Evolutionary conservation across 495 filamentous ascomycete species (phyloP).

Genomic region (Saxophila tyrrhenica): DNA sequence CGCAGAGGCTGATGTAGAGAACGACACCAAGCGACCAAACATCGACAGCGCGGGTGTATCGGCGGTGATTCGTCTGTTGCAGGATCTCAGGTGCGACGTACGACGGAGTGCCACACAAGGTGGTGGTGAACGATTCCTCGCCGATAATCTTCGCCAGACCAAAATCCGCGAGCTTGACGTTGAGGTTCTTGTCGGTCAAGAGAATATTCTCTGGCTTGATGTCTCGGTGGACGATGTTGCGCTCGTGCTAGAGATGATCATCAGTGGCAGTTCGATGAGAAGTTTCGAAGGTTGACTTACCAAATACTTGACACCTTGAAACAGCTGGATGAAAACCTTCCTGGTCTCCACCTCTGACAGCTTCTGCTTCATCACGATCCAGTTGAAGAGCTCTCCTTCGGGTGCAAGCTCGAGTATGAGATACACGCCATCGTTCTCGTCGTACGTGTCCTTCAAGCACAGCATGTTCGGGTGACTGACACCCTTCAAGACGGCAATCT

Average conservation of each 20-base stretch:
- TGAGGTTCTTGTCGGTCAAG: constrained; percentile 66
- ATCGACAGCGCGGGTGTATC: constrained; percentile 92
- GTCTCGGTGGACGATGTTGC: constrained; percentile 94
- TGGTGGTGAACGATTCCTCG: constrained; percentile 96
- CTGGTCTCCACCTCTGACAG: constrained; percentile 72
- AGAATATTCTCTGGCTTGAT: constrained; percentile 99
- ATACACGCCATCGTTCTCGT: constrained; percentile 83
- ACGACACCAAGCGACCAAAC: constrained; percentile 96
- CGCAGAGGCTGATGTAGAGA: constrained; percentile 97
- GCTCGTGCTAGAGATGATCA: constrained; percentile 65
- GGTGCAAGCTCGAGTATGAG: constrained; percentile 82
- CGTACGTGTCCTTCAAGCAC: constrained; percentile 90
- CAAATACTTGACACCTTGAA: constrained; percentile 88
- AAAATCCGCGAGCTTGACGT: constrained; percentile 92
- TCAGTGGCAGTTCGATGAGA: constrained; percentile 2
- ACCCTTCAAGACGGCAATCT: constrained; percentile 91
- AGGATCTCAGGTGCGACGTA: constrained; percentile 94
- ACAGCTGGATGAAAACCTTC: constrained; percentile 81
- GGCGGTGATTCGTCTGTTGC: constrained; percentile 59
- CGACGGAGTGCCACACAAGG: constrained; percentile 79
- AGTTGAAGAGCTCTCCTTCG: constrained; percentile 91
- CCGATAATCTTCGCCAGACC: constrained; percentile 97
- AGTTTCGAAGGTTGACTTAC: constrained; percentile 39
- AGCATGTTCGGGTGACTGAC: constrained; percentile 93
- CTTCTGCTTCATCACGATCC: constrained; percentile 79